Conservation (phyloP, 163 green algal species). For the Scenedesmus sp. region DNA sequence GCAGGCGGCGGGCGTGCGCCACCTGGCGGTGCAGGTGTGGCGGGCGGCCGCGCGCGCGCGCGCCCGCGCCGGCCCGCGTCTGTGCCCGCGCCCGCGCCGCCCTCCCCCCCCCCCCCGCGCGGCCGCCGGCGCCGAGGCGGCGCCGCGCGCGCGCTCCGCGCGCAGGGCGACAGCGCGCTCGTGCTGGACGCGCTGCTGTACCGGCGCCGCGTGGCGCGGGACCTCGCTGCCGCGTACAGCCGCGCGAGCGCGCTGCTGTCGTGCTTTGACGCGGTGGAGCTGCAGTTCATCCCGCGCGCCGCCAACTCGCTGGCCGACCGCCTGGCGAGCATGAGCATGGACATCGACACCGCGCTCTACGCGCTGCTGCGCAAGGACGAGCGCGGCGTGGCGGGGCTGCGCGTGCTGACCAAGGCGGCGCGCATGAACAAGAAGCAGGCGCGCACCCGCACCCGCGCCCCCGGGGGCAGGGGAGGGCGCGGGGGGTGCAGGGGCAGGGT, state of each 20-base stretch:
- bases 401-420: slow-evolving; percentile 9
- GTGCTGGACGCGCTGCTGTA: slow-evolving; percentile 28
- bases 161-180: slow-evolving; percentile 26
- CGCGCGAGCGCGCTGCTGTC: slow-evolving; percentile 9
- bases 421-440: slow-evolving; percentile 23
- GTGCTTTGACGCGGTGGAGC: slow-evolving; percentile 32
- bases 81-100: too few species aligned
- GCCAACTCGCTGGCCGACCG: slow-evolving; percentile 39
- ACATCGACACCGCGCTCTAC: slow-evolving; percentile 44
- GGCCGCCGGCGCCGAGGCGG: too few species aligned
- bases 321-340: slow-evolving; percentile 41
- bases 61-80: too few species aligned
- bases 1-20: background rate
- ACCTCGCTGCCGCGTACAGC: background rate
- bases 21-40: slow-evolving; percentile 34
- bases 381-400: slow-evolving; percentile 1
- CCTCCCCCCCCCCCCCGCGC: too few species aligned
- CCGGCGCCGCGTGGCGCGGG: background rate
- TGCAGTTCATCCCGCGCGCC: slow-evolving; percentile 24
- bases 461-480: background rate
- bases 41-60: too few species aligned
- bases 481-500: background rate
- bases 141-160: too few species aligned
- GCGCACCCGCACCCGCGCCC: background rate
- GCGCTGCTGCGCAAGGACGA: slow-evolving; percentile 28